These are phyloP conservation scores for Magnusiomyces clavatus DNA, from an alignment of 1,139 yeast species.

Conservation along the genomic window DNA sequence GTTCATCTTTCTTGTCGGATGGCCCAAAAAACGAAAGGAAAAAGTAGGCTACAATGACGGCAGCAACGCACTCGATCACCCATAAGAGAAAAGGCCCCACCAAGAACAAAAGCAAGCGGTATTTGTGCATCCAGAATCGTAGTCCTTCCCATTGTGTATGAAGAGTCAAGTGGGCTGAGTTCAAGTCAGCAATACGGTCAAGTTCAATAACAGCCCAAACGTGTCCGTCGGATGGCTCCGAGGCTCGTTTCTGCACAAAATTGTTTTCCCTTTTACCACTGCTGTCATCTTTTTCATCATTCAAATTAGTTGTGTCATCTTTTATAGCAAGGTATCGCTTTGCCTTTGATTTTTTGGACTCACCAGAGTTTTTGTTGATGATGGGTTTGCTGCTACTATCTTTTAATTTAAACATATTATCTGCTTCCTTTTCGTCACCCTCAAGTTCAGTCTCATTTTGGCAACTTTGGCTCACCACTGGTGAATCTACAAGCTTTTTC, in stretches of 20 bases:
- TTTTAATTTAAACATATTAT: no score
- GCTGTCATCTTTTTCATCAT: no score
- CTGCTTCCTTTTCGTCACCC: no score
- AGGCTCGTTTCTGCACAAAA: background rate
- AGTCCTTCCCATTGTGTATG: constrained; percentile 4
- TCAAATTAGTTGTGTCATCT: no score
- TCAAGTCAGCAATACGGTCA: constrained; percentile 3
- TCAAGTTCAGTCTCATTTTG: no score
- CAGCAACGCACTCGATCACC: background rate
- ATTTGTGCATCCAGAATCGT: constrained; percentile 3
- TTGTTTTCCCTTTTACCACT: background rate
- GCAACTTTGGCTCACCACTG: no score
- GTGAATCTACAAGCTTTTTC: no score
- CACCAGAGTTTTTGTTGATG: no score
- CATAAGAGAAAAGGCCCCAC: constrained; percentile 1
- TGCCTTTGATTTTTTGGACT: no score
- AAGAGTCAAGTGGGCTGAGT: background rate
- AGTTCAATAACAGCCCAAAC: constrained; percentile 5
- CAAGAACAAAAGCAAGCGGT: background rate
- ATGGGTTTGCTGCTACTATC: no score
- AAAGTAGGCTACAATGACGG: background rate
- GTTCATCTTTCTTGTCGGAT: background rate
- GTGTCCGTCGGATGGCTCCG: background rate
- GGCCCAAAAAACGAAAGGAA: background rate
- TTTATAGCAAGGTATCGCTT: no score